Percentiles rank a stretch among this genome's conserved stretches.
phyloP scores from a whole-genome alignment of 768 basidiomycete species.

The Suillus subluteus region DNA sequence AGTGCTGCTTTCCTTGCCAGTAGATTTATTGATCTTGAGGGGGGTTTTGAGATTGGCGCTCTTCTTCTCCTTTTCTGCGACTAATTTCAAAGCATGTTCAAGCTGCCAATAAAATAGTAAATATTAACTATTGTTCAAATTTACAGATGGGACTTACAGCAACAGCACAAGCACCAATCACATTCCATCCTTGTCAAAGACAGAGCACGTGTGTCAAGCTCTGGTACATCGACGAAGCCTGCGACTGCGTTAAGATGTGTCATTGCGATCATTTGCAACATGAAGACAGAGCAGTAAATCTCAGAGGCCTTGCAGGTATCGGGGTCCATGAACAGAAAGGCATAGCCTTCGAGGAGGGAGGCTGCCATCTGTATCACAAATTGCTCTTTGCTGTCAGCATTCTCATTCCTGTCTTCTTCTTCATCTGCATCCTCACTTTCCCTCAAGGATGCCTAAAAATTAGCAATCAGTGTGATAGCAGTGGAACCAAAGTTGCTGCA shows the following conservation, averaged over 20 bases:
- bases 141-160: not conserved
- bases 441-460: slow-evolving; percentile 5
- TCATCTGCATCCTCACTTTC: not conserved
- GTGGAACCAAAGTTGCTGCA: slow-evolving; percentile 8
- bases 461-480: not conserved
- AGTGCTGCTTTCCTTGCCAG: slow-evolving; percentile 2
- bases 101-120: not conserved
- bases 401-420: not conserved
- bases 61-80: not conserved
- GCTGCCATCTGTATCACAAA: not conserved
- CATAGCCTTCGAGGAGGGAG: not conserved
- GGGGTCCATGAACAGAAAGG: slow-evolving; percentile 11
- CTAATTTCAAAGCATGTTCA: not conserved
- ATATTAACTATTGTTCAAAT: not conserved
- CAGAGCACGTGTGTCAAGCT: not conserved
- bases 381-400: not conserved
- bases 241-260: slow-evolving; percentile 9
- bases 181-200: not conserved
- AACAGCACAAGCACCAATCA: not conserved
- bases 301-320: not conserved
- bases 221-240: slow-evolving; percentile 8
- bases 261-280: slow-evolving; percentile 8
- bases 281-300: slow-evolving; percentile 2
- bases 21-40: slow-evolving; percentile 8
- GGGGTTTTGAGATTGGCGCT: not conserved